Evolutionary conservation across 768 basidiomycete genomes (phyloP), one percentile per base, ranked within the genome.

Genomic region (Tephrocybe sp.): DNA sequence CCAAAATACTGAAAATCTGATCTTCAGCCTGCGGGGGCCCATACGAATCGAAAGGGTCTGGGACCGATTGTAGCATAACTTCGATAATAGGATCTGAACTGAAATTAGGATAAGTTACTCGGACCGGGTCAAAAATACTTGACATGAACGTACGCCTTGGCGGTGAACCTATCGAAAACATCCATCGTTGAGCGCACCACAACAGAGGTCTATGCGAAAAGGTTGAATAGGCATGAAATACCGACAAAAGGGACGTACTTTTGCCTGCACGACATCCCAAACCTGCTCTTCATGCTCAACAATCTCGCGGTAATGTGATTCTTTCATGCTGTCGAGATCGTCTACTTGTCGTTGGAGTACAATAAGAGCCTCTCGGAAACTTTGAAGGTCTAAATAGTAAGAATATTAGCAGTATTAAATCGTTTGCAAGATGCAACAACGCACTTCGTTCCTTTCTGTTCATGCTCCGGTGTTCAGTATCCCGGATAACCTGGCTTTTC

Each of bases 11-110:
- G 71, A 96, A 96, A 57, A 97, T 94, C 63, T 92, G 87, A 60
- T 93, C 87, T 65, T 94, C 90, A 36, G 89, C 76, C 59, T 87
- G 89, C 2, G 88, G 86, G 17, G 89, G 89, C 4, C 91, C 92
- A 61, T 96, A 96, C 0, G 91, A 81, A 57, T 96, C 93, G 56
- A 96, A 96, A 30, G 94, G 91, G 65, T 97, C 94, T 16, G 93
- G 93, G 41, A 95, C 79, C 7, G 87, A 80, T 67, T 92, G 86
- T 2, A 98, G 73, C 83, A 98, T 88, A 1, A 88, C 88, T 64
- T 98, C 93, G 49, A 98, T 83, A 36, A 91, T 77, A 23, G 92
- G 89, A 68, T 98, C 94, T 53, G 89, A 90, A 45, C 87, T 87
- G 61, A 55, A 60, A 46, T 53, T 45, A 46, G 40, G 32, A 39